Evolutionary conservation across 2,329 filamentous ascomycete species (phyloP), one percentile per base, ranked within the genome.

Genomic region (Hirsutella thompsonii): DNA sequence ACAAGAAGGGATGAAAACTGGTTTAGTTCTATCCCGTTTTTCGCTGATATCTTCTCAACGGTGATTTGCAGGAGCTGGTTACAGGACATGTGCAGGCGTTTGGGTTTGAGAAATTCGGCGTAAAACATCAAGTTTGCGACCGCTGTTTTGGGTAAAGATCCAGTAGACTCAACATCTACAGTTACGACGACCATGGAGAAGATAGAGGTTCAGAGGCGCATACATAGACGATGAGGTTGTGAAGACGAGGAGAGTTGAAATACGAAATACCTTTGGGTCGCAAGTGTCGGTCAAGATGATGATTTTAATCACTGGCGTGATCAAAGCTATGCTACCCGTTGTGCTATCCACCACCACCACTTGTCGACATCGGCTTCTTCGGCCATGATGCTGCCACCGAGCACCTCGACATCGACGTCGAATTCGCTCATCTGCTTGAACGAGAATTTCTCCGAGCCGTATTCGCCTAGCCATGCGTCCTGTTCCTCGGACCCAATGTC

Each of bases 321-420:
- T 6, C 28, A 11, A 29, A 32, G 36, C 39, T 60, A 92, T 52
- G 38, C 28, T 10, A 93, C 64, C 54, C 81, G 77, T 55, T 81
- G 73, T 2, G 80, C 85, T 55, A 96, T 80, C 90, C 90, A 96
- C 52, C 76, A 75, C 76, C 88, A 94, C 89, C 90, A 95, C 59
- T 76, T 81, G 42, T 83, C 79, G 26, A 87, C 78, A 20, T 81
- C 81, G n/a, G 79, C 70, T 9, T 74, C 79, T 41, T 82, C 74
- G 55, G 58, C 74, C 57, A 58, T 65, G 46, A 81, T 77, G 60
- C 79, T 89, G 9, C 89, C 90, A 1, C 83, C 83, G 13, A 83
- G 55, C 3, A 95, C 79, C 35, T 84, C 79, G 8, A 96, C 76
- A 32, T 79, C 74, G 18, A 93, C 71, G 40, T 87, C 83, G 49